phyloP scores from a whole-genome alignment of 1,284 basidiomycete species.

The Cystobasidium sp. region DNA sequence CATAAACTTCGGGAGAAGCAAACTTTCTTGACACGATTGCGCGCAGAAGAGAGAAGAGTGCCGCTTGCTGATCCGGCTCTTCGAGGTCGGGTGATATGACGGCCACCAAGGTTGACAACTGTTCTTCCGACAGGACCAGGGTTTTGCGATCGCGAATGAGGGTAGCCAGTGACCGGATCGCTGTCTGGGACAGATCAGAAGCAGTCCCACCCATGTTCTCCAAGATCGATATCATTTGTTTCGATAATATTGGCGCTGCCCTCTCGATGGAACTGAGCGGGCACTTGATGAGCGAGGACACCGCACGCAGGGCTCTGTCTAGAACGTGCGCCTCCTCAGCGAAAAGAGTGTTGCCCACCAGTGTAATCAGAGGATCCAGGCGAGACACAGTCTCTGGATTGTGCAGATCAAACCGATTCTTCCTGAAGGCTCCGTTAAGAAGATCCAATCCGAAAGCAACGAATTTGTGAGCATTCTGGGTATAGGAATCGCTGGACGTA shows the following conservation, averaged over 20 bases:
- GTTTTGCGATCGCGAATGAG: constrained; percentile 82
- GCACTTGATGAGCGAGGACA: constrained; percentile 79
- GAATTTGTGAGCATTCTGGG: constrained; percentile 84
- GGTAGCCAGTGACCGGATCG: constrained; percentile 81
- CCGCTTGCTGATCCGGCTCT: constrained; percentile 82
- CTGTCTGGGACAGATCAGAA: constrained; percentile 85
- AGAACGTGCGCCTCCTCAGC: constrained; percentile 79
- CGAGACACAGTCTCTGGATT: constrained; percentile 73
- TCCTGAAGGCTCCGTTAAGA: constrained; percentile 82
- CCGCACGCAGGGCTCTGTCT: constrained; percentile 77
- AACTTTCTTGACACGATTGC: constrained; percentile 89
- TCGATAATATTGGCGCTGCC: constrained; percentile 80
- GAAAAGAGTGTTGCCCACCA: constrained; percentile 92
- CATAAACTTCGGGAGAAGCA: constrained; percentile 95
- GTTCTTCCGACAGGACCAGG: constrained; percentile 83
- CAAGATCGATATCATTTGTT: constrained; percentile 84
- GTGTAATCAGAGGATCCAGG: constrained; percentile 81
- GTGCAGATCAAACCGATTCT: constrained; percentile 80
- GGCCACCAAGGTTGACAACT: constrained; percentile 83
- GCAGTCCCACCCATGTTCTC: constrained; percentile 84
- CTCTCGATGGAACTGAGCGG: constrained; percentile 78
- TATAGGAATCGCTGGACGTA: constrained; percentile 70
- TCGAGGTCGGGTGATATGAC: constrained; percentile 90
- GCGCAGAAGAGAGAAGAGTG: constrained; percentile 88
- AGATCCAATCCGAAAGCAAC: constrained; percentile 91